Percentiles rank a stretch among this genome's conserved stretches.
Evolutionary conservation across 495 filamentous ascomycete species (phyloP).

Genomic region (Trichocladium uniseriatum): DNA sequence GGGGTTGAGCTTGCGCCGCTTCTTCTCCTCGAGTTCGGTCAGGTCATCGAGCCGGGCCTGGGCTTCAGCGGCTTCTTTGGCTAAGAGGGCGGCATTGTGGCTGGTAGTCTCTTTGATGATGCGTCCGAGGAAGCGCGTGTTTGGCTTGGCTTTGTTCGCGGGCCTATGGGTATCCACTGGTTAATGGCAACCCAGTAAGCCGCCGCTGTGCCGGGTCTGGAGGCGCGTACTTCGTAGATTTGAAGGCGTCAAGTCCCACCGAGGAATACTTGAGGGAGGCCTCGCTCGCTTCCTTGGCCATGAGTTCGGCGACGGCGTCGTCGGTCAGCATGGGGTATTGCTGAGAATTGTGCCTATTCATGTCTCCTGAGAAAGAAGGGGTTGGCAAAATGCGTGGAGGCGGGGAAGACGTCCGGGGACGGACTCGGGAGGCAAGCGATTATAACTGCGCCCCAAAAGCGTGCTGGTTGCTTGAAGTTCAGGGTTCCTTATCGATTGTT

Average conservation of each 20-base stretch:
- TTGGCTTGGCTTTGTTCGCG: slow-evolving; percentile 71
- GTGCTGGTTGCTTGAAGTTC: neutral
- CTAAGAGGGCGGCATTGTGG: slow-evolving; percentile 81
- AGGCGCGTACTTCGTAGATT: slow-evolving; percentile 50
- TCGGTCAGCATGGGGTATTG: slow-evolving; percentile 49
- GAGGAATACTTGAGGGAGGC: slow-evolving; percentile 60
- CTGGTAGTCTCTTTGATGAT: slow-evolving; percentile 80
- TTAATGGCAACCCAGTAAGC: neutral
- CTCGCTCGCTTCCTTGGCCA: slow-evolving; percentile 64
- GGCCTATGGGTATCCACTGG: slow-evolving; percentile 30
- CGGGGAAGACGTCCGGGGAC: neutral
- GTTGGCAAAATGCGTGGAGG: neutral
- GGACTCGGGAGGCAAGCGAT: neutral
- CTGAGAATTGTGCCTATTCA: slow-evolving; percentile 16
- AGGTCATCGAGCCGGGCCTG: slow-evolving; percentile 38
- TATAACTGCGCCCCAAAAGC: neutral
- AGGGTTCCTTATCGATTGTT: slow-evolving; percentile 1
- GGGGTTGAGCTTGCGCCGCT: slow-evolving; percentile 31
- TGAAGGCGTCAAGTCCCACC: slow-evolving; percentile 61
- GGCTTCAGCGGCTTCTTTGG: slow-evolving; percentile 62
- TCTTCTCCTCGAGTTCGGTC: slow-evolving; percentile 32
- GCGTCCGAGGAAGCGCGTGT: slow-evolving; percentile 79
- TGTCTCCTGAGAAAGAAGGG: neutral
- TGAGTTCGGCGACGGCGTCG: slow-evolving; percentile 63
- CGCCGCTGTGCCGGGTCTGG: neutral